These are phyloP conservation scores for Ophiostoma piceae DNA, from an alignment of 2,329 filamentous ascomycete species.

Conservation along the genomic window DNA sequence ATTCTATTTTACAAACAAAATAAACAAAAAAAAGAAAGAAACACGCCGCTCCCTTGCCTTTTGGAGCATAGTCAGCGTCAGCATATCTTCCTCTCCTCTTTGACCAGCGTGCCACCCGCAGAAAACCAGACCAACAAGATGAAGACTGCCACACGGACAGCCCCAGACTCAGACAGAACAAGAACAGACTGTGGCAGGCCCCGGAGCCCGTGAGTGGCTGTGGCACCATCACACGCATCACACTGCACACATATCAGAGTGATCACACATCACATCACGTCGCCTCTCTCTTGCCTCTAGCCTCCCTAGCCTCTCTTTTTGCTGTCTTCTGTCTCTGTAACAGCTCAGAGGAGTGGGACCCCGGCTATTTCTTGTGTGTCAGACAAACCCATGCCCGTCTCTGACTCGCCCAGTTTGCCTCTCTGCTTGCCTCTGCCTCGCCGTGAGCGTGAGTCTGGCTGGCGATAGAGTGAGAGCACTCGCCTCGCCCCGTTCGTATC, in stretches of 20 bases:
- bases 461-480: background rate
- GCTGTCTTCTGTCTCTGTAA: background rate
- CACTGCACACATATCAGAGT: slow-evolving; percentile 5
- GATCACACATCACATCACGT: slow-evolving; percentile 13
- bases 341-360: slow-evolving; percentile 3
- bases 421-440: background rate
- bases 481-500: slow-evolving; percentile 21
- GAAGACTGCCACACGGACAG: slow-evolving; percentile 7
- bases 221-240: slow-evolving; percentile 15
- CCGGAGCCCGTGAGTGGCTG: slow-evolving; percentile 21
- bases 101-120: background rate
- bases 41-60: background rate
- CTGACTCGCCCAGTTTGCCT: slow-evolving; percentile 19
- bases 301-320: background rate
- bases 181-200: slow-evolving; percentile 8
- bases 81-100: background rate
- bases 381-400: slow-evolving; percentile 21
- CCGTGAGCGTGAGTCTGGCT: background rate
- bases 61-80: background rate
- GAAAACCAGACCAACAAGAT: background rate
- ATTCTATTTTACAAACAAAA: background rate
- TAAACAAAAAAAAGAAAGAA: background rate
- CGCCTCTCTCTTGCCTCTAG: no score
- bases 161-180: slow-evolving; percentile 4
- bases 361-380: slow-evolving; percentile 24